Base-by-base conservation (phyloP, 1,139 yeast genomes). In the Taphrina confusa region DNA sequence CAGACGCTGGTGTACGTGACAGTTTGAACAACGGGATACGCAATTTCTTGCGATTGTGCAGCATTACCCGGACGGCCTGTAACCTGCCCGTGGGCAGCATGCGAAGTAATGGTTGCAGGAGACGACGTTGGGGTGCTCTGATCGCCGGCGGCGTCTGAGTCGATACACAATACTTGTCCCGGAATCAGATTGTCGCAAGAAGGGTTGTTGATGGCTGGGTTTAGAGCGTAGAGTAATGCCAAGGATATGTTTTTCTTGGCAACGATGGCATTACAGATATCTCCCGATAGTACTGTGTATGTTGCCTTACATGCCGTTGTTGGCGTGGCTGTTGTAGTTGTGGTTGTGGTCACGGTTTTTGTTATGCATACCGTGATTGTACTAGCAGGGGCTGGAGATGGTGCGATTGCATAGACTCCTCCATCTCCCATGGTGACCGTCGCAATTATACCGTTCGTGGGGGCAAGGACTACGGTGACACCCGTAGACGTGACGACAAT, bases 321-420 rank as follows among this genome's bases (percentile, higher is more conserved):
- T 14, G 36, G 49, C 14, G 36, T 20, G 27, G 46, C 39, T n/a
- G 33, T 30, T 16, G 49, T 30, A 5, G 49, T 22, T 11, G 16
- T 22, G 4, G 49, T 52, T 34, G 50, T 45, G 1, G 52, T 47
- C 23, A 33, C 18, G 8, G 57, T 28, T 28, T 39, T 44, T 16
- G 57, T 52, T n/a, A 40, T 40, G 14, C 39, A 11, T 5, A 52
- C 45, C 12, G 57, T 52, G 20, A 44, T 52, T 12, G 57, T 52
- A 31, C 36, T 42, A n/a, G 49, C 57, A 1, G 57, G 57, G 5
- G 57, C 47, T 1, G 46, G 39, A 14, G 57, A 27, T 9, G 46
- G 39, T 12, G 31, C 51, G n/a, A 33, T 27, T 5, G 44, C 51
- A 33, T 23, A 30, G 20, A n/a, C 14, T 9, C 28, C 27, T 1